Base-by-base conservation (phyloP, 306 rosid species). In the Glycine tomentella region DNA sequence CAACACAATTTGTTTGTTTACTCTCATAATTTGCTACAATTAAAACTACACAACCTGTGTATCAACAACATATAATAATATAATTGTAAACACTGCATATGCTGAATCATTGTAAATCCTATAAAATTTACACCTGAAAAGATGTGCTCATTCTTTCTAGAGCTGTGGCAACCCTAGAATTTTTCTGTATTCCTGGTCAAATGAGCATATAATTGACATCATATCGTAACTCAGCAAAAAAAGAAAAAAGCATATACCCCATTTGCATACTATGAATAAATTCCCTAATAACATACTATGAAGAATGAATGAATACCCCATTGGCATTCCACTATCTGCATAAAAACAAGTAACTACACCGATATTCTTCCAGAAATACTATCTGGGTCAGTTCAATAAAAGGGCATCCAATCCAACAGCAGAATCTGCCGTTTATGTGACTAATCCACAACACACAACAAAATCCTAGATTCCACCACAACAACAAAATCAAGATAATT, bases 151-250 rank as follows among this genome's bases (percentile, higher is more conserved):
- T 17, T 53, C 66, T 63, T n/a, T 6, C 17, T 42, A 38, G 42
- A 64, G 46, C 15, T 2, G 13, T 36, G 15, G 25, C 2, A 73
- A 62, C 25, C 25, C 52, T 48, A 5, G 67, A 40, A 20, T 61
- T 31, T 66, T 53, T 15, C 72, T 50, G 49, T 12, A 31, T 51
- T 46, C 59, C 45, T 8, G 12, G 59, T 62, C 63, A 70, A 31
- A 74, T 44, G 48, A 44, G n/a, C 44, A 20, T 68, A 70, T 68
- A 70, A 17, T 8, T 40, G 46, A 50, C 77, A 74, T 75, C 77
- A 20, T 42, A 81, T 38, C 53, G 16, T 8, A 67, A 55, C 25
- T 20, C n/a, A 9, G 51, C 38, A 45, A 50, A 63, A 38, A 7
- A 33, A 14, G 31, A 25, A 64, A 67, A 59, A 63, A 12, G 45